These are phyloP conservation scores for Inonotus hispidus DNA, from an alignment of 1,284 basidiomycete species.

Conservation along the genomic window DNA sequence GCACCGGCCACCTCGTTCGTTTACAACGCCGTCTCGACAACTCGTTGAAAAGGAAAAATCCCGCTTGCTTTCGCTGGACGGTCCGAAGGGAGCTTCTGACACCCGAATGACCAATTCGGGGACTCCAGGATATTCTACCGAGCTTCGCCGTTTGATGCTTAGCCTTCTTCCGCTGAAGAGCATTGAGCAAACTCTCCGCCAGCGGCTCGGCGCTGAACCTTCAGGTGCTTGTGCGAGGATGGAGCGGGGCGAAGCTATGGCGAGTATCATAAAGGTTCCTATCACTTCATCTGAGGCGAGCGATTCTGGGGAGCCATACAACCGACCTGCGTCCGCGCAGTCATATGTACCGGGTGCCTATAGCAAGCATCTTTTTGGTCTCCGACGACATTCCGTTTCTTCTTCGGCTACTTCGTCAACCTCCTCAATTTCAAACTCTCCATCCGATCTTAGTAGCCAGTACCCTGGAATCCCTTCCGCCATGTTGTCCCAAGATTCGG, in stretches of 20 bases:
- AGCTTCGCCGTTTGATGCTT: slow-evolving; percentile 43
- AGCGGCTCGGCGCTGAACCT: slow-evolving; percentile 20
- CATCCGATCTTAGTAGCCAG: neutral
- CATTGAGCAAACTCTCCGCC: slow-evolving; percentile 47
- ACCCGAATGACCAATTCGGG: slow-evolving; percentile 15
- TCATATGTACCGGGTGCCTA: neutral
- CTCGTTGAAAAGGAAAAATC: slow-evolving; percentile 17
- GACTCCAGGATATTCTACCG: slow-evolving; percentile 25
- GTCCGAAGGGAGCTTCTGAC: neutral
- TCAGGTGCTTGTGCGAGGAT: neutral
- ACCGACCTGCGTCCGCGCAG: slow-evolving; percentile 6
- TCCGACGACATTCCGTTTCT: slow-evolving; percentile 13
- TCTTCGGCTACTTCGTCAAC: slow-evolving; percentile 10
- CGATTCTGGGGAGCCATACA: neutral
- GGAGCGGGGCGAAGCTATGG: neutral
- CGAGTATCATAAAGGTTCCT: neutral
- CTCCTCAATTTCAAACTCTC: neutral
- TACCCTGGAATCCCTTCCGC: neutral
- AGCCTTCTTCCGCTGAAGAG: slow-evolving; percentile 49
- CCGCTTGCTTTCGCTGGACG: slow-evolving; percentile 3
- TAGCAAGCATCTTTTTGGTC: neutral
- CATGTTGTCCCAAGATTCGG: neutral
- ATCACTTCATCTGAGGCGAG: neutral
- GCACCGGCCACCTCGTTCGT: neutral
- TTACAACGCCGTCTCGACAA: slow-evolving; percentile 23